Conservation (phyloP, 495 filamentous ascomycete species). For the Astrothelium subdiscretum region DNA sequence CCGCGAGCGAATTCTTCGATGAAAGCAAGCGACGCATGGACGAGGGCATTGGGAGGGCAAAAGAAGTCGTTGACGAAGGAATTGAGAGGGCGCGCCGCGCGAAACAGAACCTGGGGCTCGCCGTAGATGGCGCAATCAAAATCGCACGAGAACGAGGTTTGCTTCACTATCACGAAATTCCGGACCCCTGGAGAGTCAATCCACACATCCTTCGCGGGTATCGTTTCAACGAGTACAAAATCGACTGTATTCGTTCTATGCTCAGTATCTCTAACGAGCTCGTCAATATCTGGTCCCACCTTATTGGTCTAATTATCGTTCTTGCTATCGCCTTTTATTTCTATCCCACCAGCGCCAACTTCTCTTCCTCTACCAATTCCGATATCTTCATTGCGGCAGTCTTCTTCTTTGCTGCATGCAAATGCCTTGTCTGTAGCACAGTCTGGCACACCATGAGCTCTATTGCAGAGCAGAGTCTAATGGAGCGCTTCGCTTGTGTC, state of each 20-base stretch:
- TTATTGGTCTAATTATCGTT: conserved; percentile 75
- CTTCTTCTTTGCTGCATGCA: conserved; percentile 95
- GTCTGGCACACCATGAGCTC: conserved; percentile 99
- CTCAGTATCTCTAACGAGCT: conserved; percentile 82
- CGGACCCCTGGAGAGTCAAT: conserved; percentile 87
- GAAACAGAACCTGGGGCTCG: conserved; percentile 63
- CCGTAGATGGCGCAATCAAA: conserved; percentile 65
- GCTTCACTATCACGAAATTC: conserved; percentile 80
- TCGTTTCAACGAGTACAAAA: conserved; percentile 79
- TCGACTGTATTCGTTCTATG: conserved; percentile 73
- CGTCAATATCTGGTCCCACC: conserved; percentile 97
- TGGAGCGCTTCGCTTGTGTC: conserved; percentile 95
- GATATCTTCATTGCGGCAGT: conserved; percentile 82
- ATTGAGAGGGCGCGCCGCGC: conserved; percentile 68
- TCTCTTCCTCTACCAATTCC: conserved; percentile 69
- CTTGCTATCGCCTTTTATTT: conserved; percentile 91
- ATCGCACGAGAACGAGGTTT: conserved; percentile 72
- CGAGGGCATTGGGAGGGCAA: conserved; percentile 59
- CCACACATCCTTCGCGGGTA: conserved; percentile 86
- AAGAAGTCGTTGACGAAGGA: conserved; percentile 73
- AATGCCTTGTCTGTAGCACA: conserved; percentile 88
- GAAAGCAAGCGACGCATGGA: conserved; percentile 63
- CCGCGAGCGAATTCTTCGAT: conserved; percentile 49
- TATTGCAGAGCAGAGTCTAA: conserved; percentile 74
- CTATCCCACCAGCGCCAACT: conserved; percentile 79